phyloP scores from a whole-genome alignment of 1,284 basidiomycete species.

The Hortiboletus rubellus region DNA sequence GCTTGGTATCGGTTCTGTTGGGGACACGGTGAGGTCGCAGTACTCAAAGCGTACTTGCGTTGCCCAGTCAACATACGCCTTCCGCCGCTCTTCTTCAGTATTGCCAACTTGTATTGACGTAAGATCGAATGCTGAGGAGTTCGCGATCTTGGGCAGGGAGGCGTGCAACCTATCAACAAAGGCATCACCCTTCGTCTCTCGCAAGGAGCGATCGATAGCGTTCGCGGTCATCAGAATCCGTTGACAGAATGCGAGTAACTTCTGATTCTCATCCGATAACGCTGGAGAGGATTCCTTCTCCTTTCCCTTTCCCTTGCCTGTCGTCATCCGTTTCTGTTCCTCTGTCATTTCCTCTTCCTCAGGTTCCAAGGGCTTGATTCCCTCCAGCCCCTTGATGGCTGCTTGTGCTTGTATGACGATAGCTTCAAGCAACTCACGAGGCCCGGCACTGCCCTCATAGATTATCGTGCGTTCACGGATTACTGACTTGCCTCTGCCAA shows the following conservation, averaged over 20 bases:
- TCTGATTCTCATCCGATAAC: constrained; percentile 66
- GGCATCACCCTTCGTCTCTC: constrained; percentile 80
- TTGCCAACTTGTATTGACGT: constrained; percentile 50
- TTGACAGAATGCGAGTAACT: constrained; percentile 67
- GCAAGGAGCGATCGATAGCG: constrained; percentile 81
- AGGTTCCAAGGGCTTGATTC: constrained; percentile 51
- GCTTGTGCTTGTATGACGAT: constrained; percentile 88
- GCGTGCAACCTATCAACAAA: constrained; percentile 78
- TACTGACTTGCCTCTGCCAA: constrained; percentile 44
- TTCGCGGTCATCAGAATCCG: constrained; percentile 77
- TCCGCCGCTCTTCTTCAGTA: constrained; percentile 66
- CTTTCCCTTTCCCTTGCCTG: constrained; percentile 55
- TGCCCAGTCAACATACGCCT: constrained; percentile 82
- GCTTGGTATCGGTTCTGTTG: constrained; percentile 27
- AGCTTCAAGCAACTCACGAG: constrained; percentile 85
- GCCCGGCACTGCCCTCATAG: constrained; percentile 87
- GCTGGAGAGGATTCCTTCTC: constrained; percentile 49
- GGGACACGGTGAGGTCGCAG: constrained; percentile 70
- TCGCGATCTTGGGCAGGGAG: constrained; percentile 69
- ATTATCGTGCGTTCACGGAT: constrained; percentile 75
- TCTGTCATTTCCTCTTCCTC: constrained; percentile 71
- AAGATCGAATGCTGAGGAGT: constrained; percentile 41
- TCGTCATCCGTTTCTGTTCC: constrained; percentile 79
- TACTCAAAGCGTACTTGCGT: constrained; percentile 80
- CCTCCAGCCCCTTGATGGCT: constrained; percentile 80